A percentile compares a stretch with the other conserved stretches of the same genome.
These are phyloP conservation scores for Centrapalus pauciflorus DNA, from an alignment of 129 eudicot species.

Conservation along the genomic window DNA sequence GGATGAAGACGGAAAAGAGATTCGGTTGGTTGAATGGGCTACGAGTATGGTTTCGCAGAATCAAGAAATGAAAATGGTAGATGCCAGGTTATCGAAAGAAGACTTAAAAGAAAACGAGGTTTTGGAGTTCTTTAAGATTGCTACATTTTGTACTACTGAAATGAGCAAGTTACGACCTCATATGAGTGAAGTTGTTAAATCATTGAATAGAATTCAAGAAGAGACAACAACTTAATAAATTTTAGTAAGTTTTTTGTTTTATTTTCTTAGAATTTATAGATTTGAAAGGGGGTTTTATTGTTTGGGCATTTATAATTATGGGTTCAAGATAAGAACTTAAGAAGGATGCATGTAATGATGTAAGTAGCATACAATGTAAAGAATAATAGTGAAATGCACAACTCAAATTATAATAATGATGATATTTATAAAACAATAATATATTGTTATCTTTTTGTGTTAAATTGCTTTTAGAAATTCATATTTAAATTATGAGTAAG, in stretches of 20 bases:
- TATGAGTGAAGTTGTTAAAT: slow-evolving; percentile 49
- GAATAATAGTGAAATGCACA: not conserved
- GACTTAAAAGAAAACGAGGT: slow-evolving; percentile 38
- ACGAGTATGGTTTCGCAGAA: slow-evolving; percentile 34
- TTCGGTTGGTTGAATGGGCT: slow-evolving; percentile 63
- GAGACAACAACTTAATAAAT: slow-evolving; percentile 9
- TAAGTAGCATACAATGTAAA: not conserved
- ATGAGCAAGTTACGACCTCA: slow-evolving; percentile 41
- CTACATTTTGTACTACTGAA: slow-evolving; percentile 49
- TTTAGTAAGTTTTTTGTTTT: not conserved
- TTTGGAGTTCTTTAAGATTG: slow-evolving; percentile 50
- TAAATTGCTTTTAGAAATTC: not conserved
- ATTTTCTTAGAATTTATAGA: not conserved
- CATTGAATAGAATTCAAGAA: slow-evolving; percentile 33
- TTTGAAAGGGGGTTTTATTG: not conserved
- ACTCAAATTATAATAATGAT: not conserved
- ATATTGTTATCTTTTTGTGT: not conserved
- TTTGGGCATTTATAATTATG: not conserved
- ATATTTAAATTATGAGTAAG: not conserved
- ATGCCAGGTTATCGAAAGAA: slow-evolving; percentile 37
- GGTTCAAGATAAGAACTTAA: not conserved
- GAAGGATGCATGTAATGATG: not conserved
- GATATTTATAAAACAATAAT: not conserved
- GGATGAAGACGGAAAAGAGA: slow-evolving; percentile 41
- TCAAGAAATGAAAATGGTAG: slow-evolving; percentile 57